phyloP scores from a whole-genome alignment of 306 rosid genomes.

The Quercus parvula region DNA sequence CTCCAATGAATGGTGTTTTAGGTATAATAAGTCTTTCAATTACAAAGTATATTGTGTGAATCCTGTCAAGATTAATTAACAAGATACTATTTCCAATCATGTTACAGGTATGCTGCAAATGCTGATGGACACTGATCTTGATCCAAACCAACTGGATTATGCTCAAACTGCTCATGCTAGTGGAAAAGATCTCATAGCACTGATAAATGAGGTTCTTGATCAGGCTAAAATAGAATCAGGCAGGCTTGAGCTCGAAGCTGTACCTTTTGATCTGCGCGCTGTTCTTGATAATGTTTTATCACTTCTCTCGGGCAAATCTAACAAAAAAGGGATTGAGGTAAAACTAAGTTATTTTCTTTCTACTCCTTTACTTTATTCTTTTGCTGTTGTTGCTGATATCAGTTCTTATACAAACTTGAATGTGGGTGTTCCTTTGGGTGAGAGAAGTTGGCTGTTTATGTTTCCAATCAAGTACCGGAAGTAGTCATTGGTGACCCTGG shows the following conservation, averaged over 20 bases:
- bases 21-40: constrained; percentile 41
- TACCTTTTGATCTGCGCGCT: constrained; percentile 68
- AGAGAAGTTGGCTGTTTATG: constrained; percentile 83
- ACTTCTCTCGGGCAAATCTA: constrained; percentile 64
- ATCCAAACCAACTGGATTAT: constrained; percentile 72
- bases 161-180: constrained; percentile 81
- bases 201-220: constrained; percentile 93
- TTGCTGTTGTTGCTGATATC: constrained; percentile 3
- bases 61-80: constrained; percentile 13
- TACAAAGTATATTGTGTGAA: constrained; percentile 11
- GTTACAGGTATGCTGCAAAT: constrained; percentile 91
- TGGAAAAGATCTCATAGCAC: constrained; percentile 81
- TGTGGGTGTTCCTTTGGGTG: constrained; percentile 36
- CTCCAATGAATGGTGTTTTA: constrained; percentile 98
- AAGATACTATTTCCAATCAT: constrained; percentile 16
- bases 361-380: constrained; percentile 10
- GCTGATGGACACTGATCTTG: constrained; percentile 93
- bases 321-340: constrained; percentile 82
- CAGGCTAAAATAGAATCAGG: constrained; percentile 95
- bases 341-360: constrained; percentile 15
- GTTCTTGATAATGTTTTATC: constrained; percentile 80
- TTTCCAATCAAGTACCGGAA: constrained; percentile 70
- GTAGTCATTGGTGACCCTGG: constrained; percentile 85
- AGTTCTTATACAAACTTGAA: constrained; percentile 20
- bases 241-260: constrained; percentile 91